phyloP scores from a whole-genome alignment of 2,329 filamentous ascomycete genomes.

The Aspergillus ochraceoroseus region DNA sequence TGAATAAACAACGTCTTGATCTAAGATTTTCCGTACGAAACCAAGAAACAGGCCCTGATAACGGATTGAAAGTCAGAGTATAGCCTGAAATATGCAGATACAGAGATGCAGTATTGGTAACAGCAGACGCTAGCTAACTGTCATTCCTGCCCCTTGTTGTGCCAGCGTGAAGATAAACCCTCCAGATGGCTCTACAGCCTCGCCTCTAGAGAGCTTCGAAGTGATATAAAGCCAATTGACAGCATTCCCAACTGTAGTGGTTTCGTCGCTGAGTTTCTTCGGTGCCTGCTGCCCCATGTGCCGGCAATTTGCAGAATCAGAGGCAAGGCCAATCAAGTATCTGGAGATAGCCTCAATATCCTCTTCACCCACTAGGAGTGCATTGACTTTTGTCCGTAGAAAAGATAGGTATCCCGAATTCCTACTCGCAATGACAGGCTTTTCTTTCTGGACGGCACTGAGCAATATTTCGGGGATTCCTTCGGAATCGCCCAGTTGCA shows the following conservation, averaged over 20 bases:
- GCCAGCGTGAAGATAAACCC: conserved; percentile 68
- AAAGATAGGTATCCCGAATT: conserved; percentile 69
- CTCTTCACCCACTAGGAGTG: conserved; percentile 63
- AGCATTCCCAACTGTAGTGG: conserved; percentile 70
- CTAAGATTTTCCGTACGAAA: too few relatives aligned
- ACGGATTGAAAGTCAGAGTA: too few relatives aligned
- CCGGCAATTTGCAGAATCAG: conserved; percentile 56
- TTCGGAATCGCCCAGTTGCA: conserved; percentile 7
- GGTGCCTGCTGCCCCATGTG: conserved; percentile 58
- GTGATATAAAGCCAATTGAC: conserved; percentile 69
- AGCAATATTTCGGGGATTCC: conserved; percentile 11
- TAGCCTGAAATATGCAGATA: too few relatives aligned
- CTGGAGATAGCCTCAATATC: conserved; percentile 62
- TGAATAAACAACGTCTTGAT: too few relatives aligned
- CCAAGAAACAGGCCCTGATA: too few relatives aligned
- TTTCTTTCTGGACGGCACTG: conserved; percentile 1
- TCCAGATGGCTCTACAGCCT: conserved; percentile 53
- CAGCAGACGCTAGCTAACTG: too few relatives aligned
- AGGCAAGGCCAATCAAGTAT: conserved; percentile 60
- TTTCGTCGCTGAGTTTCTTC: conserved; percentile 53
- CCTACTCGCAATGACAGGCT: not conserved
- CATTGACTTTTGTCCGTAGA: conserved; percentile 63
- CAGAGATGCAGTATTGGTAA: too few relatives aligned
- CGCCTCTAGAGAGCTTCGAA: conserved; percentile 56
- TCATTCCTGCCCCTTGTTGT: not conserved